Evolutionary conservation across 1,139 yeast genomes (phyloP).

Genomic region (Entelexis sorbosivorans): DNA sequence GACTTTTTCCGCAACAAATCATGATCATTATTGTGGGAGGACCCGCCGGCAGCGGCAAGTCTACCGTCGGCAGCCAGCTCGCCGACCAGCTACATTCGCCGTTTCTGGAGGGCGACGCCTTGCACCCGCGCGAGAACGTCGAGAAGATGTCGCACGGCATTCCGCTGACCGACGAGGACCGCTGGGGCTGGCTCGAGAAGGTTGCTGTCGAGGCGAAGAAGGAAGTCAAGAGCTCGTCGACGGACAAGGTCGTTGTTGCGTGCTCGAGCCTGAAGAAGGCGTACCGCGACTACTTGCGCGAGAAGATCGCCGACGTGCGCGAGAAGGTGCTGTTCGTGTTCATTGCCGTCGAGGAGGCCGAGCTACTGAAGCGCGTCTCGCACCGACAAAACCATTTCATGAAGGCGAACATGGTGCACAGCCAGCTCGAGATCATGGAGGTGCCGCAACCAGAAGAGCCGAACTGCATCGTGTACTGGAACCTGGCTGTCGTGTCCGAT

Average conservation of each 20-base stretch:
- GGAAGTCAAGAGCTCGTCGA: conserved; percentile 25
- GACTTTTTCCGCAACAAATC: conserved; percentile 1
- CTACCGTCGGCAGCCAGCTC: conserved; percentile 58
- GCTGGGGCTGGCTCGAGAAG: conserved; percentile 75
- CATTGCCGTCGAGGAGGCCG: conserved; percentile 52
- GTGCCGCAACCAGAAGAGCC: conserved; percentile 41
- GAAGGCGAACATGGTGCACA: conserved; percentile 72
- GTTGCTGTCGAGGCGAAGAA: conserved; percentile 38
- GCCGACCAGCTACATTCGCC: conserved; percentile 39
- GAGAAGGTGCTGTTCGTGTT: conserved; percentile 53
- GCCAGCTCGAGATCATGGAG: conserved; percentile 67
- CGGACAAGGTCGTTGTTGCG: conserved; percentile 42
- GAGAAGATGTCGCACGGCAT: conserved; percentile 71
- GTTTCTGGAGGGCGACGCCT: conserved; percentile 73
- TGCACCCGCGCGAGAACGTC: conserved; percentile 64
- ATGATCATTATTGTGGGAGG: conserved; percentile 48
- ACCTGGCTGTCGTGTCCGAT: conserved; percentile 19
- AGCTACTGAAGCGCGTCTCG: conserved; percentile 48
- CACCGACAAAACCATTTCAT: conserved; percentile 66
- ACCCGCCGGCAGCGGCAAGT: conserved; percentile 90
- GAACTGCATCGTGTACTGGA: conserved; percentile 19
- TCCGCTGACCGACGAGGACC: conserved; percentile 76
- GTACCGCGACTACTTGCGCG: conserved; percentile 52
- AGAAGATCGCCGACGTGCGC: conserved; percentile 22
- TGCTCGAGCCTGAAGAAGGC: conserved; percentile 72